Base-by-base conservation (phyloP, 2,329 filamentous ascomycete species). In the Huntiella savannae region DNA sequence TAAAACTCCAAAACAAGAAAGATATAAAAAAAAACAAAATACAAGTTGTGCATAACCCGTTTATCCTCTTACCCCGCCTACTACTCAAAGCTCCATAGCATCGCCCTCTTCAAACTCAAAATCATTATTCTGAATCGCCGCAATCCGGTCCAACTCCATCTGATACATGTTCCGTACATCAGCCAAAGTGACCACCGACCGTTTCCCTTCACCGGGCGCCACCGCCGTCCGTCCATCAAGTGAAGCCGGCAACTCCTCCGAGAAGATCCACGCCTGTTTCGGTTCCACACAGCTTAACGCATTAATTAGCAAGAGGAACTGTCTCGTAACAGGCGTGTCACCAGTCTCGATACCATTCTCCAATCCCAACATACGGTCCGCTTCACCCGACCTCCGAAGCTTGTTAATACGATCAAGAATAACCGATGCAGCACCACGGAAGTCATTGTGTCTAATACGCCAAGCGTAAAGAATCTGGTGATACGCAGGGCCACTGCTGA, bases 221-320 rank as follows among this genome's bases (percentile, higher is more conserved):
- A 54, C 54, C 1, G 39, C 46, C 5, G 43, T 46, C n/a, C 44
- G 43, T 8, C 47, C 47, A 33, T 49, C 47, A 19, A 46, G 16
- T 10, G 38, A 43, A 33, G 40, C 45, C 16, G 40, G 44, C 22
- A 39, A n/a, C 60, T 68, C 62, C 53, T 71, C 65, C n/a, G 66
- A 60, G 42, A 73, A 77, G 58, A 93, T 75, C 73, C 92, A 98
- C 56, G 94, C 82, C 51, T 83, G 76, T 53, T 72, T 75, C 49
- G 77, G 68, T 42, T 82, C 77, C 36, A 95, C 85, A 52, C 85
- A 94, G 53, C 82, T 84, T 50, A 98, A 68, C 1, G 85, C 79
- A 59, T 98, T 98, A 64, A 98, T 93, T 39, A 98, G 72, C 51
- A 86, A 71, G n/a, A 96, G 66, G 55, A 93, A 91, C 56, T 84